These are phyloP conservation scores for Cytospora leucostoma DNA, from an alignment of 2,329 filamentous ascomycete species.

Conservation along the genomic window DNA sequence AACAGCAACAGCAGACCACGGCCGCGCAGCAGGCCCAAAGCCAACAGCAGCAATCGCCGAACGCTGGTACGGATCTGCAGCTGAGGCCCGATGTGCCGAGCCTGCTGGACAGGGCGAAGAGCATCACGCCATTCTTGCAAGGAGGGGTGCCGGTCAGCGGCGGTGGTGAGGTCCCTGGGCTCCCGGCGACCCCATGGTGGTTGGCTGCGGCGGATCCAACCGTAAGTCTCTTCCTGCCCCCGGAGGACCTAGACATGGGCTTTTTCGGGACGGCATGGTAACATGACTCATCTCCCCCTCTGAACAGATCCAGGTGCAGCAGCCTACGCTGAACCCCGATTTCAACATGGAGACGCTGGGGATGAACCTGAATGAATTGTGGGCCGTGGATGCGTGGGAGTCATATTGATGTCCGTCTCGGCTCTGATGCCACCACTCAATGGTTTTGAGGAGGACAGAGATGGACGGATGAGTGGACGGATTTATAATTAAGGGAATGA, in stretches of 20 bases:
- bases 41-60: conserved; percentile 18
- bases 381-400: conserved; percentile 44
- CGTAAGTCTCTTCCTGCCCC: conserved; percentile 28
- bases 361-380: conserved; percentile 57
- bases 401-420: conserved; percentile 7
- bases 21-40: conserved; percentile 27
- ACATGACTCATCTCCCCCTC: not conserved
- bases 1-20: conserved; percentile 33
- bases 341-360: conserved; percentile 56
- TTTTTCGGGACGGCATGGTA: conserved; percentile 13
- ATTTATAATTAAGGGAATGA: not conserved
- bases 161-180: conserved; percentile 22
- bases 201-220: conserved; percentile 29
- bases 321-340: conserved; percentile 47
- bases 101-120: conserved; percentile 25
- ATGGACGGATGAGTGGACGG: not conserved
- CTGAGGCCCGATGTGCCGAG: conserved; percentile 21
- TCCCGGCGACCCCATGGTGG: conserved; percentile 34
- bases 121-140: conserved; percentile 26
- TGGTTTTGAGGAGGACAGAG: too few species aligned
- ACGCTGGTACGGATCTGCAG: conserved; percentile 12
- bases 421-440: not conserved
- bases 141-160: conserved; percentile 13
- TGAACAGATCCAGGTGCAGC: conserved; percentile 33
- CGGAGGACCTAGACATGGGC: conserved; percentile 11